Percentiles rank a stretch among this genome's conserved stretches.
phyloP scores from a whole-genome alignment of 2,329 filamentous ascomycete species.

The Tolypocladium sp. region DNA sequence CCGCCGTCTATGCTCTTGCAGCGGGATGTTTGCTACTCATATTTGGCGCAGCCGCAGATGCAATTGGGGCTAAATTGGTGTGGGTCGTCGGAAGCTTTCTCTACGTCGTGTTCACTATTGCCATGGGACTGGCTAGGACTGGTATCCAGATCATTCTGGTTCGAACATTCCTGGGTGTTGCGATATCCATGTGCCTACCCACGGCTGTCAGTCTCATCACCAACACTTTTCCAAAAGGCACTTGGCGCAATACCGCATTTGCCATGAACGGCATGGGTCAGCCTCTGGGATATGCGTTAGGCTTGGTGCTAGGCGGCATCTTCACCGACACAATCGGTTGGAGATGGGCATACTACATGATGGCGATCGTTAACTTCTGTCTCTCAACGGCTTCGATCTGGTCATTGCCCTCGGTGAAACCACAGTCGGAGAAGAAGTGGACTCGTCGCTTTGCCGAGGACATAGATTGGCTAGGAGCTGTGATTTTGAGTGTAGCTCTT shows the following conservation, averaged over 20 bases:
- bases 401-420: constrained; percentile 19
- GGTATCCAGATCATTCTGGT: constrained; percentile 27
- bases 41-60: constrained; percentile 26
- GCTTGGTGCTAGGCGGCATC: constrained; percentile 39
- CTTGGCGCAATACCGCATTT: constrained; percentile 30
- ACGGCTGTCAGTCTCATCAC: constrained; percentile 27
- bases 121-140: constrained; percentile 20
- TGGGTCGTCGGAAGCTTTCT: constrained; percentile 23
- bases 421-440: constrained; percentile 14
- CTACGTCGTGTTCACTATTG: constrained; percentile 22
- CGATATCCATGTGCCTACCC: constrained; percentile 27
- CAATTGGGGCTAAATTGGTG: constrained; percentile 23
- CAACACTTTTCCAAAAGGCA: constrained; percentile 23
- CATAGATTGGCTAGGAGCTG: constrained; percentile 44
- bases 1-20: constrained; percentile 18
- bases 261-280: constrained; percentile 34
- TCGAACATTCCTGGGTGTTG: constrained; percentile 21
- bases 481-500: constrained; percentile 33
- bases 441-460: constrained; percentile 21
- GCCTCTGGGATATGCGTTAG: constrained; percentile 37
- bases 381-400: constrained; percentile 26
- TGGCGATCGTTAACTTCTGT: constrained; percentile 24
- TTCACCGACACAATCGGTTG: constrained; percentile 38
- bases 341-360: constrained; percentile 34
- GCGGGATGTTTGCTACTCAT: constrained; percentile 22